Conservation (phyloP, 257 asterid genomes). For the Hygrophila difformis region DNA sequence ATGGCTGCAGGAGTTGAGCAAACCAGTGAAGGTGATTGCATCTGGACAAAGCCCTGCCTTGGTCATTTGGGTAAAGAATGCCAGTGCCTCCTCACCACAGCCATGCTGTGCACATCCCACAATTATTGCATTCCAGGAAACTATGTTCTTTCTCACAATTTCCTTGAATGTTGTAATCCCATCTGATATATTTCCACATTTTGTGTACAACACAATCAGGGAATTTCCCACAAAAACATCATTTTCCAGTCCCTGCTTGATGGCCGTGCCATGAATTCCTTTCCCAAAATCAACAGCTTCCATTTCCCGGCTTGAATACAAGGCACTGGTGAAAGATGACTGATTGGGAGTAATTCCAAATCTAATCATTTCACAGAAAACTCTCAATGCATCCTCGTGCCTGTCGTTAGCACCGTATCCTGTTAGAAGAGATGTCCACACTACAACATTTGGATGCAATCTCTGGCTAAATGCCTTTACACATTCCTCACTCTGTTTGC, state of each 20-base stretch:
- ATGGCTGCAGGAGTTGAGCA: slow-evolving; percentile 86
- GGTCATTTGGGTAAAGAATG: slow-evolving; percentile 55
- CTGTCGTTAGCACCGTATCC: slow-evolving; percentile 50
- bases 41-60: slow-evolving; percentile 49
- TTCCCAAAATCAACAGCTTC: slow-evolving; percentile 53
- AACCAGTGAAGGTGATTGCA: slow-evolving; percentile 76
- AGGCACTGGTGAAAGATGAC: slow-evolving; percentile 78
- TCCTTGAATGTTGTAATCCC: slow-evolving; percentile 44
- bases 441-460: slow-evolving; percentile 51
- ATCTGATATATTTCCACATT: slow-evolving; percentile 50
- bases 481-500: slow-evolving; percentile 41
- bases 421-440: slow-evolving; percentile 88
- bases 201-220: slow-evolving; percentile 55
- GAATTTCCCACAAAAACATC: slow-evolving; percentile 75
- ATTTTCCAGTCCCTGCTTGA: slow-evolving; percentile 55
- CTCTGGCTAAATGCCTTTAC: slow-evolving; percentile 44
- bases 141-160: slow-evolving; percentile 48
- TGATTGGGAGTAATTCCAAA: slow-evolving; percentile 65
- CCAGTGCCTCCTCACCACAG: slow-evolving; percentile 50
- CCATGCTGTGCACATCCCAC: slow-evolving; percentile 92
- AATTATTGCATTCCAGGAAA: slow-evolving; percentile 79
- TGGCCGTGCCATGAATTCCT: slow-evolving; percentile 47
- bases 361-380: slow-evolving; percentile 49
- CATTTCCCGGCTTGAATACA: slow-evolving; percentile 58
- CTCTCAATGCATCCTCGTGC: slow-evolving; percentile 49